A percentile compares a stretch with the other conserved stretches of the same genome.
Conservation (phyloP, 2,329 filamentous ascomycete species). For the Trichoderma afroharzianum region DNA sequence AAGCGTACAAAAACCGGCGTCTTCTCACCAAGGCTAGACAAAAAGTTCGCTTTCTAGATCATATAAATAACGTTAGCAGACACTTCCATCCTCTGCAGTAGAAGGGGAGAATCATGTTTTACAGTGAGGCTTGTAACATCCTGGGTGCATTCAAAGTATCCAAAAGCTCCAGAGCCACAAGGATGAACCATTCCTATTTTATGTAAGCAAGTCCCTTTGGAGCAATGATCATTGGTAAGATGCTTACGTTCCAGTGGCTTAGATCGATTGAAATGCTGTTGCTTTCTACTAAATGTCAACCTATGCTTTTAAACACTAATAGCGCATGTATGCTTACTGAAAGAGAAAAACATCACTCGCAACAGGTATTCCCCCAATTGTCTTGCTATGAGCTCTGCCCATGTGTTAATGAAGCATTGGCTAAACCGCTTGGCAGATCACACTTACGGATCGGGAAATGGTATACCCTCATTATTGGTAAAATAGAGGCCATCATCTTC, state of each 20-base stretch:
- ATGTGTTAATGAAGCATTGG: background rate
- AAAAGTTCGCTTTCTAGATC: conserved; percentile 40
- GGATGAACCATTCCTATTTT: background rate
- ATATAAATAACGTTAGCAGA: background rate
- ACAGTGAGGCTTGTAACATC: conserved; percentile 5
- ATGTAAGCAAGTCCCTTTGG: background rate
- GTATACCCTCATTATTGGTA: conserved; percentile 14
- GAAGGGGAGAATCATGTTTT: background rate
- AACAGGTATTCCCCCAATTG: background rate
- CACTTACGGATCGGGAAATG: conserved; percentile 13
- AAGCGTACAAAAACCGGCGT: conserved; percentile 58
- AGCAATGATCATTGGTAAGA: background rate
- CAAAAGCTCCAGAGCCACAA: conserved; percentile 4
- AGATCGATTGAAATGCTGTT: background rate
- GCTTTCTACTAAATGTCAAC: background rate
- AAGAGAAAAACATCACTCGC: background rate
- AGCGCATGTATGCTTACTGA: background rate
- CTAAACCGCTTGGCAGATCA: background rate
- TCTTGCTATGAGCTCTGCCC: background rate
- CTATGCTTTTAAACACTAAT: background rate
- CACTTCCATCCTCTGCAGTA: background rate
- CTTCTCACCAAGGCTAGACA: conserved; percentile 51
- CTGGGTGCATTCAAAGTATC: background rate
- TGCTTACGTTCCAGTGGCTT: background rate
- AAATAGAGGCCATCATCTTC: conserved; percentile 7